Base-by-base conservation (phyloP, 2,329 filamentous ascomycete genomes). In the Hypoxylon sp. region DNA sequence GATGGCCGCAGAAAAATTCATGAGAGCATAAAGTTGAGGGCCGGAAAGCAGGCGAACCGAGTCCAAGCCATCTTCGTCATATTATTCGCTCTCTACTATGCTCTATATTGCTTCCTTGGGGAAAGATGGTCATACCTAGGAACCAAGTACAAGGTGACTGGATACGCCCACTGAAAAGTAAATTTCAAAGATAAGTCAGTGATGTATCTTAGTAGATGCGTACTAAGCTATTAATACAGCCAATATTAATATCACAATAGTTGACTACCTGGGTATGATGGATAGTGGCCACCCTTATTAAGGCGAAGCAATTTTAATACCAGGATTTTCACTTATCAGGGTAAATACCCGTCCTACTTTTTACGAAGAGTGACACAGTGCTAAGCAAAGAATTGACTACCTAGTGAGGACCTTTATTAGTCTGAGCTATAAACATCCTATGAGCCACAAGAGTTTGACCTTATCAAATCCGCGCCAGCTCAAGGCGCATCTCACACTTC, bases 1-100 rank as follows among this genome's bases (percentile, higher is more conserved):
- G 17, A 46, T 46, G 41, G 41, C 41, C 6, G 41, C 17, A n/a
- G 41, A 45, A 21, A 45, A 17, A 21, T 45, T 45, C n/a, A 45
- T 45, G 14, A 45, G 41, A 13, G 41, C 41, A 6, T n/a, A 45
- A 45, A 45, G n/a, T 5, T 10, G n/a, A 45, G 13, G 14, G 10
- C 11, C 32, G 14, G 34, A 7, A 36, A 36, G 34, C 14, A 14
- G 34, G 3, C 11, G 2, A 36, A 36, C 34, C 6, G 2, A 14
- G 11, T 4, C 13, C 10, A 13, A 36, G 14, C 32, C 32, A 14
- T 36, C 14, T 36, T 36, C 10, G 11, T 14, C 10, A 36, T 36
- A 36, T 36, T 36, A 36, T 36, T 36, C 32, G 5, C 32, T 14
- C 4, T 14, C 32, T 11, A 36, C 32, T 14, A 5, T 13, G 11